Percentiles rank a stretch among this genome's conserved stretches.
These are phyloP conservation scores for Sporobolomyces pararoseus DNA, from an alignment of 768 basidiomycete species.

Conservation along the genomic window DNA sequence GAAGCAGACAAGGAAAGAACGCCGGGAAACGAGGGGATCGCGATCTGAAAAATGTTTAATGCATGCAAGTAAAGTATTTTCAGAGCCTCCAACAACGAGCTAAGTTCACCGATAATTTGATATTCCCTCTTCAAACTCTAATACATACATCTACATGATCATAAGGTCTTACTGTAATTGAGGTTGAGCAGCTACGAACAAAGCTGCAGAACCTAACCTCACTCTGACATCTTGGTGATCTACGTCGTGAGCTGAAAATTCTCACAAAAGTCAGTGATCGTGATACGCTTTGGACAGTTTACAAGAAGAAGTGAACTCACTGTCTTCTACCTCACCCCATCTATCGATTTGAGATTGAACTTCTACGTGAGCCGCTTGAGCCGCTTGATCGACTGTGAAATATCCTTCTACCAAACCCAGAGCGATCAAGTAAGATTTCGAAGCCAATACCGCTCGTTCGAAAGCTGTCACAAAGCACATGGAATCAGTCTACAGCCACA, in stretches of 20 bases:
- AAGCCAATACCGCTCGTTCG: constrained; percentile 81
- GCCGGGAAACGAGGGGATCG: too few species aligned
- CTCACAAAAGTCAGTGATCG: background rate
- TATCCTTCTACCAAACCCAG: constrained; percentile 74
- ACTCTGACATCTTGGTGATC: constrained; percentile 90
- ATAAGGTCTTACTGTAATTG: constrained; percentile 9
- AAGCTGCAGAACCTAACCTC: constrained; percentile 66
- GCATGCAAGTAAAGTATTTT: too few species aligned
- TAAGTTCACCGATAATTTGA: too few species aligned
- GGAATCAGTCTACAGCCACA: background rate
- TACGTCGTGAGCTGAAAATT: constrained; percentile 80
- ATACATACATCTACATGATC: too few species aligned
- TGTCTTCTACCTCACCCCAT: constrained; percentile 99
- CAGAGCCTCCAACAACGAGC: too few species aligned
- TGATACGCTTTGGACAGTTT: background rate
- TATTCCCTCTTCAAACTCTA: too few species aligned
- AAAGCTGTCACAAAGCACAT: constrained; percentile 59
- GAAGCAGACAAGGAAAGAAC: too few species aligned
- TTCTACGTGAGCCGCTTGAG: constrained; percentile 81
- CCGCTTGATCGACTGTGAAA: constrained; percentile 76
- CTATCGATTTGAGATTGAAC: constrained; percentile 90
- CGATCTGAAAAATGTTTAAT: too few species aligned
- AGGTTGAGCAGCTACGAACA: constrained; percentile 27
- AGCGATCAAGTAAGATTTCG: constrained; percentile 85
- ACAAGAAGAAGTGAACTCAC: constrained; percentile 56